Conservation (phyloP, 169 alveolate genomes). For the Cystoisospora suis region DNA sequence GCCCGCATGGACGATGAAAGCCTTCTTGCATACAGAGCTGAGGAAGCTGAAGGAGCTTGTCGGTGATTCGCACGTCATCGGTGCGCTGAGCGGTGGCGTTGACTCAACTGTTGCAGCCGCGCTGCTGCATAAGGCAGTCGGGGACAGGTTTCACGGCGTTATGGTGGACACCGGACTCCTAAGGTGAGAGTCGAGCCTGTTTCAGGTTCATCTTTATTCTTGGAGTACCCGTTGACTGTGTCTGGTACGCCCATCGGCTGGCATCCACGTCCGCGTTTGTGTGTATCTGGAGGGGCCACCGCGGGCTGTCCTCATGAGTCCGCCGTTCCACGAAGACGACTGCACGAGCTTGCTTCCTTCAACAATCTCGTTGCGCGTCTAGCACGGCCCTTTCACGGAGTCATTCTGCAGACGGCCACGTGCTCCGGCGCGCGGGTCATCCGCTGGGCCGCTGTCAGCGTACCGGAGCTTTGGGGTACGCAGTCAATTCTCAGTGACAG, state of each 20-base stretch:
- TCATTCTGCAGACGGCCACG: too few species aligned
- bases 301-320: too few species aligned
- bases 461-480: too few species aligned
- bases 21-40: conserved; percentile 63
- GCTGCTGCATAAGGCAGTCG: conserved; percentile 63
- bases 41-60: conserved; percentile 14
- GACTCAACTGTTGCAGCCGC: conserved; percentile 75
- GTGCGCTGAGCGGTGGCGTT: conserved; percentile 76
- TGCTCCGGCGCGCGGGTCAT: too few species aligned
- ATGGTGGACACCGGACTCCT: conserved; percentile 77
- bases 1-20: conserved; percentile 69
- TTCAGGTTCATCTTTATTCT: neutral
- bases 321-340: too few species aligned
- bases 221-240: neutral
- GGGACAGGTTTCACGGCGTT: conserved; percentile 72
- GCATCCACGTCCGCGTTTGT: neutral
- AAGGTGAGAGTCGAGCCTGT: conserved; percentile 26
- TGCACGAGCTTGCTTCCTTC: too few species aligned
- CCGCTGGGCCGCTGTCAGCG: too few species aligned
- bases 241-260: neutral
- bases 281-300: neutral
- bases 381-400: too few species aligned
- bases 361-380: too few species aligned
- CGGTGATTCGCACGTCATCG: conserved; percentile 63
- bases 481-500: too few species aligned